phyloP scores from a whole-genome alignment of 768 basidiomycete species.

The Tricholoma saponaceum region DNA sequence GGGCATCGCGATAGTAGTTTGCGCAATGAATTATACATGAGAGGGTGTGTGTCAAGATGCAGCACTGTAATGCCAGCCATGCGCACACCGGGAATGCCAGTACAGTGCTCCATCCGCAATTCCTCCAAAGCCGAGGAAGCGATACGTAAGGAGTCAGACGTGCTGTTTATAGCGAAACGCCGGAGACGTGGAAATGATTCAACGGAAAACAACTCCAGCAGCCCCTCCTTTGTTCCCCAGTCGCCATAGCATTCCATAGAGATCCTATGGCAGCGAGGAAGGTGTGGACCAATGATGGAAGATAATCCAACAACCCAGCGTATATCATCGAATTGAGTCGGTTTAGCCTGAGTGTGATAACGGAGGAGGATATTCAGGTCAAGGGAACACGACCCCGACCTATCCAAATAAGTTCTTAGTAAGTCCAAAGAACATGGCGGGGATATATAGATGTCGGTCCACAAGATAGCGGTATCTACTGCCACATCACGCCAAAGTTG shows the following conservation, averaged over 20 bases:
- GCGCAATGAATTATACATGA: neutral
- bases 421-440: conserved; percentile 1
- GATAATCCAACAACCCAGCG: neutral
- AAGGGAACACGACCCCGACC: neutral
- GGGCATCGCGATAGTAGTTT: neutral
- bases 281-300: neutral
- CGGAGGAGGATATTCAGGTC: neutral
- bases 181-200: neutral
- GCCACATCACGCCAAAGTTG: conserved; percentile 2
- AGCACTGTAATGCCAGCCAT: neutral
- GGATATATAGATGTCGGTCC: neutral
- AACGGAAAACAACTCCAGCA: neutral
- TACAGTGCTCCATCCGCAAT: neutral
- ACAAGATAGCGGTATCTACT: neutral
- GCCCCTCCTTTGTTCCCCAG: neutral
- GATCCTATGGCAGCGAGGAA: conserved; percentile 1
- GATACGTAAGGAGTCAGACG: neutral
- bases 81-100: neutral
- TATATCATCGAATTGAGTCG: neutral
- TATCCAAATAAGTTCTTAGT: neutral
- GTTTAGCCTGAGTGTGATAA: neutral
- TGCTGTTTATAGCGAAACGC: neutral
- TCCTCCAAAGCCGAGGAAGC: neutral
- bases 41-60: neutral
- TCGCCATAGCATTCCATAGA: neutral